A percentile compares a stretch with the other conserved stretches of the same genome.
Evolutionary conservation across 2,329 filamentous ascomycete genomes (phyloP).

Genomic region (Trichoderma breve): DNA sequence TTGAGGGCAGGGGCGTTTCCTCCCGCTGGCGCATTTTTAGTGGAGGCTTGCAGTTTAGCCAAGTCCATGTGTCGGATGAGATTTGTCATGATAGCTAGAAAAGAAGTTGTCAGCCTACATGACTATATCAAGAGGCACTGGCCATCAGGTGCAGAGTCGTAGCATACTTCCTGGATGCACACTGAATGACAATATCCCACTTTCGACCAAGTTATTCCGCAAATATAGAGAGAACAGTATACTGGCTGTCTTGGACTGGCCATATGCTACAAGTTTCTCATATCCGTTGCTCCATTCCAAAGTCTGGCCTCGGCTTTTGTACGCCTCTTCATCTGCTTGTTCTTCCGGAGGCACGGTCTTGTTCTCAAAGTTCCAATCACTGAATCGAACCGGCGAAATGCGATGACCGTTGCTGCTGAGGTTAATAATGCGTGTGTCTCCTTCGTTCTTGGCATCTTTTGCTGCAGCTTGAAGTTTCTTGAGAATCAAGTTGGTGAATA

Average conservation of each 20-base stretch:
- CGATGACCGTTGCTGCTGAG: neutral
- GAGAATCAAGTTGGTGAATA: neutral
- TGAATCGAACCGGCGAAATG: neutral
- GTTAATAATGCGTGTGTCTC: neutral
- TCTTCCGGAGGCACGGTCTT: neutral
- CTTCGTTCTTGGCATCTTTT: neutral
- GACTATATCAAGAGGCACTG: neutral
- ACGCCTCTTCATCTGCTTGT: neutral
- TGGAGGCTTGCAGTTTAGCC: neutral
- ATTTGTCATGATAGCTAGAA: neutral
- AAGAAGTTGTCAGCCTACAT: neutral
- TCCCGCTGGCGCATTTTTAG: neutral
- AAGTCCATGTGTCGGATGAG: neutral
- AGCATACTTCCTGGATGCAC: neutral
- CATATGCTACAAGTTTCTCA: slow-evolving; percentile 20
- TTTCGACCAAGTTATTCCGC: neutral
- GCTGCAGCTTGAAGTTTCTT: neutral
- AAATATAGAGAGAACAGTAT: neutral
- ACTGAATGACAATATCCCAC: neutral
- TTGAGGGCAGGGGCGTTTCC: neutral
- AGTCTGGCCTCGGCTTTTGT: neutral
- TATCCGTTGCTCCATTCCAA: neutral
- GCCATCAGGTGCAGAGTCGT: neutral
- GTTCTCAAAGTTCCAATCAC: neutral
- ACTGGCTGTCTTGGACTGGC: slow-evolving; percentile 16